A percentile compares a stretch with the other conserved stretches of the same genome.
Conservation (phyloP, 2,329 filamentous ascomycete species). For the Aspergillus proliferans region DNA sequence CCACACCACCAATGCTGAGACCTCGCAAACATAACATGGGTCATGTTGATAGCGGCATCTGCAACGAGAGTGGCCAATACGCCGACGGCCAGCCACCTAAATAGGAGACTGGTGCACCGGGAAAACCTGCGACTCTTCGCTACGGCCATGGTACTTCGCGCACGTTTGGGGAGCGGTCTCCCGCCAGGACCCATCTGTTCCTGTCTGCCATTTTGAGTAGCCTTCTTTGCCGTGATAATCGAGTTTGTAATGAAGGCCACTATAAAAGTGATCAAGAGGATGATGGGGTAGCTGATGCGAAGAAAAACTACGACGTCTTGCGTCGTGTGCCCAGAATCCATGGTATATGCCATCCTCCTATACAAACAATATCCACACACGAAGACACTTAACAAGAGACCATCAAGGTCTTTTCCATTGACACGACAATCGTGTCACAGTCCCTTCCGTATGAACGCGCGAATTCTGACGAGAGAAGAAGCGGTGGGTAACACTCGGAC, state of each 20-base stretch:
- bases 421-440: constrained; percentile 11
- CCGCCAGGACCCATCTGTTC: constrained; percentile 72
- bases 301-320: constrained; percentile 41
- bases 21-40: constrained; percentile 63
- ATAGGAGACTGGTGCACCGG: constrained; percentile 61
- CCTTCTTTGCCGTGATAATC: constrained; percentile 48
- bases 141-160: constrained; percentile 43
- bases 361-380: constrained; percentile 7
- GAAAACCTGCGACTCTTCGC: constrained; percentile 55
- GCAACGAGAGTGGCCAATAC: constrained; percentile 68
- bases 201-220: constrained; percentile 41
- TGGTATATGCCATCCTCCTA: constrained; percentile 19
- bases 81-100: constrained; percentile 67
- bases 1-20: constrained; percentile 75
- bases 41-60: constrained; percentile 66
- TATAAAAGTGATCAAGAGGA: constrained; percentile 60
- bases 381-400: constrained; percentile 10
- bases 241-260: constrained; percentile 56
- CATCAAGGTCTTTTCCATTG: constrained; percentile 28
- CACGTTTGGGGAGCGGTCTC: constrained; percentile 71
- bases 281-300: constrained; percentile 57
- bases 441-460: too few species aligned
- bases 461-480: neutral
- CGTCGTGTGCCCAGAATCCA: constrained; percentile 36
- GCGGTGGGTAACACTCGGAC: constrained; percentile 1